phyloP scores from a whole-genome alignment of 2,329 filamentous ascomycete genomes.

The Teratosphaeria epicoccoides region DNA sequence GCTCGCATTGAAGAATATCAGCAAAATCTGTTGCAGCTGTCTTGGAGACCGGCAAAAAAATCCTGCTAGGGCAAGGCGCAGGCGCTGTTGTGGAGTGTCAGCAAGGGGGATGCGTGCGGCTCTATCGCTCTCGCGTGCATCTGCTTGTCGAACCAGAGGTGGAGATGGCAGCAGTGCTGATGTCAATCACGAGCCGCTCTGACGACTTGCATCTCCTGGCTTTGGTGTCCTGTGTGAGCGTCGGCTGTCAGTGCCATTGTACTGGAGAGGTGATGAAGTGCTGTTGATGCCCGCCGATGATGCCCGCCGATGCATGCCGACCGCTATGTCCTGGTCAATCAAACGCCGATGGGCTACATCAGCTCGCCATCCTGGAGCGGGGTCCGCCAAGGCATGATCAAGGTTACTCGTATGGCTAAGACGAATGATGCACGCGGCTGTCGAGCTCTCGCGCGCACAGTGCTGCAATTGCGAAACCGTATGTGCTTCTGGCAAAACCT shows the following conservation, averaged over 20 bases:
- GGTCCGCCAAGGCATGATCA: no score
- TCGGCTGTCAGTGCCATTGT: background rate
- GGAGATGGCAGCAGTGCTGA: no score
- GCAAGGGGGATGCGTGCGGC: background rate
- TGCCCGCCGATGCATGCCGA: no score
- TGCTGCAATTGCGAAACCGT: no score
- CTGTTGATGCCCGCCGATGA: background rate
- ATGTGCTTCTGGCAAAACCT: no score
- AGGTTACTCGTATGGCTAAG: background rate
- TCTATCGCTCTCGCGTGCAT: no score
- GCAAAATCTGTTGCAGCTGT: no score
- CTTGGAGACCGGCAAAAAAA: no score
- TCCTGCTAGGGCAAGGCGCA: background rate
- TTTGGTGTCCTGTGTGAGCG: background rate
- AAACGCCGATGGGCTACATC: background rate
- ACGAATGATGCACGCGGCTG: background rate
- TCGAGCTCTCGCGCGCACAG: background rate
- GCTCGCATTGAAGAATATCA: no score
- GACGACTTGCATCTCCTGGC: no score
- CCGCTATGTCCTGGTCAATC: background rate
- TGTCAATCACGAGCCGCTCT: no score
- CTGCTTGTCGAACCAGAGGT: no score
- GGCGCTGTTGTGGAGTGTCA: background rate
- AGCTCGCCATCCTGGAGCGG: background rate
- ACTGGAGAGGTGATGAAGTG: background rate